Evolutionary conservation across 2,329 filamentous ascomycete genomes (phyloP).

Genomic region (Trichothecium roseum): DNA sequence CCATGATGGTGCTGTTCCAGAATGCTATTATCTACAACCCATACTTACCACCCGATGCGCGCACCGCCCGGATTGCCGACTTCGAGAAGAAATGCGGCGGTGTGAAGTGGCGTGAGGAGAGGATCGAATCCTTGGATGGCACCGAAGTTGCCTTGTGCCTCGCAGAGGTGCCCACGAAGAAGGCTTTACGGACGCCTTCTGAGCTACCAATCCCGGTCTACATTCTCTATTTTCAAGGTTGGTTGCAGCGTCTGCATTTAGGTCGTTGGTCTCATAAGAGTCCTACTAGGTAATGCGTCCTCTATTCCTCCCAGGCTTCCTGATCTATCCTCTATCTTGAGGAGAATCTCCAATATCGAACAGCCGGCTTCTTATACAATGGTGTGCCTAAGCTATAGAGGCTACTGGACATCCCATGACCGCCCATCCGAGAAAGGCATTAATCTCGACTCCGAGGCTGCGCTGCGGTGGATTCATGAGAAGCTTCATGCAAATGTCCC

Average conservation of each 20-base stretch:
- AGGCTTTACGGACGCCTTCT: not conserved
- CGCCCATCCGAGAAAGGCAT: slow-evolving; percentile 61
- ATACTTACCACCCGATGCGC: slow-evolving; percentile 59
- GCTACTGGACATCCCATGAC: slow-evolving; percentile 70
- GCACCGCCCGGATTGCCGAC: slow-evolving; percentile 55
- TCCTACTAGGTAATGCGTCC: slow-evolving; percentile 44
- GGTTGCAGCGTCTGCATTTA: slow-evolving; percentile 3
- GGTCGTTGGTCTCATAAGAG: slow-evolving; percentile 6
- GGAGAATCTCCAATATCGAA: slow-evolving; percentile 28
- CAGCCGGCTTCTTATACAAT: slow-evolving; percentile 32
- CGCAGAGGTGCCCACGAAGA: slow-evolving; percentile 23
- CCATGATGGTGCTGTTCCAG: slow-evolving; percentile 68
- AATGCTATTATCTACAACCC: slow-evolving; percentile 79
- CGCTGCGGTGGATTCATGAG: slow-evolving; percentile 49
- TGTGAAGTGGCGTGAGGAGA: slow-evolving; percentile 57
- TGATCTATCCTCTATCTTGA: slow-evolving; percentile 42
- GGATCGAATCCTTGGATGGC: slow-evolving; percentile 50
- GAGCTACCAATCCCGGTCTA: slow-evolving; percentile 29
- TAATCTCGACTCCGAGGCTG: slow-evolving; percentile 55
- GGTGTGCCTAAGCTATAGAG: slow-evolving; percentile 53
- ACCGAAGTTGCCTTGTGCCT: slow-evolving; percentile 53
- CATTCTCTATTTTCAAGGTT: slow-evolving; percentile 47
- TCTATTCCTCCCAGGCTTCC: slow-evolving; percentile 47
- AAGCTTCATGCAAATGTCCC: slow-evolving; percentile 18
- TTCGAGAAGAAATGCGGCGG: slow-evolving; percentile 50